Percentiles rank a stretch among this genome's conserved stretches.
phyloP scores from a whole-genome alignment of 768 basidiomycete genomes.

The Russula compacta region DNA sequence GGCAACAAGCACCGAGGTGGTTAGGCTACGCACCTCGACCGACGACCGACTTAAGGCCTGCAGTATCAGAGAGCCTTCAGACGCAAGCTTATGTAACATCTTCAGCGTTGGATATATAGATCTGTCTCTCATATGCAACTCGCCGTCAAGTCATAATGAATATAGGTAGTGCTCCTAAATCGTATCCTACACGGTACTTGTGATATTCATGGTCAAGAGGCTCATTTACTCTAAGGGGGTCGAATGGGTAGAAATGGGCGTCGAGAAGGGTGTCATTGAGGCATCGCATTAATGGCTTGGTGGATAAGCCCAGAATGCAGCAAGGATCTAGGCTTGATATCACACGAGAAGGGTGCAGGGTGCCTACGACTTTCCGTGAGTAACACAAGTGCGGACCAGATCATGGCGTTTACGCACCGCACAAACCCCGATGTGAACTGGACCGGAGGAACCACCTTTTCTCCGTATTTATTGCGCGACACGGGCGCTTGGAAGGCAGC shows the following conservation, averaged over 20 bases:
- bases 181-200: neutral
- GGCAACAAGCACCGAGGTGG: neutral
- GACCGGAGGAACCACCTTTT: constrained; percentile 7
- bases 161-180: neutral
- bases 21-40: too few relatives aligned
- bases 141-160: neutral
- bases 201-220: neutral
- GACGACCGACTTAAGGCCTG: neutral
- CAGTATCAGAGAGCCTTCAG: too few relatives aligned
- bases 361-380: constrained; percentile 13
- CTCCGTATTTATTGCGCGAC: constrained; percentile 11
- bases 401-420: constrained; percentile 2
- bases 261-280: neutral
- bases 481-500: constrained; percentile 14
- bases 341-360: constrained; percentile 21
- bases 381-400: neutral
- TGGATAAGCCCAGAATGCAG: constrained; percentile 5
- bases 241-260: neutral
- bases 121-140: too few relatives aligned
- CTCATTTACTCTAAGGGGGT: neutral
- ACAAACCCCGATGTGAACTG: constrained; percentile 19
- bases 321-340: constrained; percentile 20
- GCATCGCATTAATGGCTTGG: neutral
- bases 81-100: constrained; percentile 9
- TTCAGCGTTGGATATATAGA: neutral